Evolutionary conservation across 2,329 filamentous ascomycete genomes (phyloP), one percentile per base, ranked within the genome.

Genomic region (Exophiala sp.): DNA sequence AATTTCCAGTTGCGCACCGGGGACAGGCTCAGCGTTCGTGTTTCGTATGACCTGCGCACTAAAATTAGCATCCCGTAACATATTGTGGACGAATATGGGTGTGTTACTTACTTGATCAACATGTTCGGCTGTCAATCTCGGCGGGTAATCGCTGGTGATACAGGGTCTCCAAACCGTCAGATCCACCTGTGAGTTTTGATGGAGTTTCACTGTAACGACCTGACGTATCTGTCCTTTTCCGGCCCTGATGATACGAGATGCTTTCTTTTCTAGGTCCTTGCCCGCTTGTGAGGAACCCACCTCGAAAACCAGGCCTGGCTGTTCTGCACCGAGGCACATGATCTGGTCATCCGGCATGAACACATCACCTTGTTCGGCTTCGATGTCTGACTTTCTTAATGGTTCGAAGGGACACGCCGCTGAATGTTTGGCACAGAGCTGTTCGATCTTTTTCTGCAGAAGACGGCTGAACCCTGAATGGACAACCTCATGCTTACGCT

Each of bases 171-270:
- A 40, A 18, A 30, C 37, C 44, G 37, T 47, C 24, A 47, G 34
- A 47, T 47, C 44, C 23, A 47, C 44, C 44, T 40, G 34, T 41
- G 44, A 47, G 44, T 40, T 22, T 32, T 41, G 19, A 30, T 40
- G 44, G 21, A 47, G 44, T 47, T 47, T 47, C 44, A 47, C 34
- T 30, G 44, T 40, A 47, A 47, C 44, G 37, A 47, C 44, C 34
- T 27, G 37, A 40, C 44, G 44, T 21, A 47, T 41, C 22, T 47
- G 21, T 41, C 44, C 44, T 39, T 47, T 47, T 47, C 44, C 44
- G 21, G 44, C 44, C 44, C 30, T 27, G 44, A 40, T 47, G 23
- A 40, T 30, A 10, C 44, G 34, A 46, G 29, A 29, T 47, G 44
- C 44, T 32, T 47, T 47, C 35, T 40, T 41, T 29, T 40, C 16